Evolutionary conservation across 1,284 basidiomycete species (phyloP).

Genomic region (Leccinum pallidistipes): DNA sequence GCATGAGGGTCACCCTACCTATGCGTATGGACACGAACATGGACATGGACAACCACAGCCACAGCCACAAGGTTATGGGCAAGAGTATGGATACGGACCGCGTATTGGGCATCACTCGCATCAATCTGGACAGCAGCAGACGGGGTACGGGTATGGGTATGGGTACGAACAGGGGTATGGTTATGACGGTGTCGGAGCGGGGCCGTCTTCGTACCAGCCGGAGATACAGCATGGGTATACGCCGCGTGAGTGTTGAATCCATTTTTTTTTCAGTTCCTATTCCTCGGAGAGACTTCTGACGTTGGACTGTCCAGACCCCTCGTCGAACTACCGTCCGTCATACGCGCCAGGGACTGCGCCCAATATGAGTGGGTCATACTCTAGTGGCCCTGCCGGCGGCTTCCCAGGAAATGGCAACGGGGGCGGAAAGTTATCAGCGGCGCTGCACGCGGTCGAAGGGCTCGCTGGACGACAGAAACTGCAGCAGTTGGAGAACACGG

Average conservation of each 20-base stretch:
- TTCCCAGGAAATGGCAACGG: not conserved
- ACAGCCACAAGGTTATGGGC: not conserved
- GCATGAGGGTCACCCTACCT: not conserved
- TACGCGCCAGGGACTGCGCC: not conserved
- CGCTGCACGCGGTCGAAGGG: constrained; percentile 26
- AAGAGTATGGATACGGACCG: not conserved
- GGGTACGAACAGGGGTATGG: not conserved
- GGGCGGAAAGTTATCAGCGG: constrained; percentile 1
- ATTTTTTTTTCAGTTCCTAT: too few relatives aligned
- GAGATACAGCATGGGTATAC: constrained; percentile 11
- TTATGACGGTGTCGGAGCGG: not conserved
- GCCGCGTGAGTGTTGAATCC: constrained; percentile 13
- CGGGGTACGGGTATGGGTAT: not conserved
- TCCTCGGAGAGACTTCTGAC: not conserved
- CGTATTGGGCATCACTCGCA: not conserved
- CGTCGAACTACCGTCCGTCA: constrained; percentile 2
- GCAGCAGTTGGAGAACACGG: constrained; percentile 26
- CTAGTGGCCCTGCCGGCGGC: not conserved
- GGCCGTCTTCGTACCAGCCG: not conserved
- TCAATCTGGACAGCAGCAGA: not conserved
- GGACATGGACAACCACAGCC: not conserved
- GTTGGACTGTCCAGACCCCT: not conserved
- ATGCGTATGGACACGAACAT: not conserved
- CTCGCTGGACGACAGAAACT: constrained; percentile 25
- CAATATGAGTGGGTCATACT: not conserved